Percentiles rank a stretch among this genome's conserved stretches.
Evolutionary conservation across 1,139 yeast species (phyloP).

Genomic region (Chernovozyma aurita): DNA sequence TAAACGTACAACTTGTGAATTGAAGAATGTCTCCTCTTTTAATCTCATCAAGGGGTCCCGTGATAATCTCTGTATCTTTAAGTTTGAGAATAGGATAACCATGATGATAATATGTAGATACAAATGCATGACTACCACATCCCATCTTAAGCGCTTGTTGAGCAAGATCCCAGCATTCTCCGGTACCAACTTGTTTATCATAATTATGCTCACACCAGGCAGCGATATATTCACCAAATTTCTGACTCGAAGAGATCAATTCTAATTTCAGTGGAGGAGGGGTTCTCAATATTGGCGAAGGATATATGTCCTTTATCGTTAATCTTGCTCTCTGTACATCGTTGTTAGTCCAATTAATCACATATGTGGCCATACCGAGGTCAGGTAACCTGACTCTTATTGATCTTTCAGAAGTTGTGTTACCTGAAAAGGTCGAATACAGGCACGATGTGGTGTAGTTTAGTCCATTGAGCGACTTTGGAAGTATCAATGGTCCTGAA

Average conservation of each 20-base stretch:
- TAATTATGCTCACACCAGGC: slow-evolving; percentile 55
- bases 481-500: slow-evolving; percentile 22
- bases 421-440: slow-evolving; percentile 14
- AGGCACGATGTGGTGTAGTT: slow-evolving; percentile 30
- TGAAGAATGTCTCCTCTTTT: slow-evolving; percentile 42
- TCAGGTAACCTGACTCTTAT: slow-evolving; percentile 46
- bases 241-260: slow-evolving; percentile 35
- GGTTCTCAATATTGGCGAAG: slow-evolving; percentile 43
- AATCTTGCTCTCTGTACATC: slow-evolving; percentile 17
- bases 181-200: slow-evolving; percentile 59
- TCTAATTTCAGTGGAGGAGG: slow-evolving; percentile 32
- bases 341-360: slow-evolving; percentile 42
- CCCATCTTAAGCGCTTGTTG: slow-evolving; percentile 56
- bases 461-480: slow-evolving; percentile 32
- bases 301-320: slow-evolving; percentile 35
- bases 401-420: slow-evolving; percentile 14
- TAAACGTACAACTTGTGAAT: slow-evolving; percentile 40
- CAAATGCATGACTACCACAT: slow-evolving; percentile 61
- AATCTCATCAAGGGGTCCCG: slow-evolving; percentile 29
- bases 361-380: slow-evolving; percentile 43
- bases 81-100: slow-evolving; percentile 52
- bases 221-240: slow-evolving; percentile 54
- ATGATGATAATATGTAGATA: slow-evolving; percentile 50
- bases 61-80: slow-evolving; percentile 18
- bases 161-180: slow-evolving; percentile 81